Base-by-base conservation (phyloP, 106 monocot genomes). In the Chionographis japonica region DNA sequence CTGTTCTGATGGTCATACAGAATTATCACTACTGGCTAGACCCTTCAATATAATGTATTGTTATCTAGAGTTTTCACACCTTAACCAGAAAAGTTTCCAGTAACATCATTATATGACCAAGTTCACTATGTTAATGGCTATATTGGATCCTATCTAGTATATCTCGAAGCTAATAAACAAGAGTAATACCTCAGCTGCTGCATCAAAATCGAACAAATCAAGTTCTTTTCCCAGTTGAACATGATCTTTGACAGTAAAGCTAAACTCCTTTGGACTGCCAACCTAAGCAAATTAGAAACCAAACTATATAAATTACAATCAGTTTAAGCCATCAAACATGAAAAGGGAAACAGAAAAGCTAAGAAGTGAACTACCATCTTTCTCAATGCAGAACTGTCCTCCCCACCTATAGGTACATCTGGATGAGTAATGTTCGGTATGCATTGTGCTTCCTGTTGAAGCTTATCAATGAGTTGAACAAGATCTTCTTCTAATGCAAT, bases 171-270 rank as follows among this genome's bases (percentile, higher is more conserved):
- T 27, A 27, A 27, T 27, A 27, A 27, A 27, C 27, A 27, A 27
- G 27, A 38, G 54, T 15, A 72, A 52, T 86, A 97, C 97, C 89
- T 97, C 97, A 68, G 92, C 81, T 20, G 97, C 97, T 66, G 97
- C 85, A 79, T 97, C 97, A 83, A 97, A 97, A 83, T 97, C 92
- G 80, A 97, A 90, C 18, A 97, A 84, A 80, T 97, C 87, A 49
- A 97, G 87, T 43, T 90, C 83, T 61, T 87, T 97, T 52, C 97
- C 97, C 37, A 97, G 68, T 68, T 90, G 85, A 72, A 92, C 67
- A 69, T 97, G 97, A 81, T 97, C 92, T 68, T 89, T 97, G 15
- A 82, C 63, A 20, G 72, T 39, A 69, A 97, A 97, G 35, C 40
- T 72, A 65, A 97, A 92, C 46, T 87, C 78, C 16, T 58, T 68